phyloP scores from a whole-genome alignment of 1,139 yeast species.

The Nadsonia starkeyi-henricii region DNA sequence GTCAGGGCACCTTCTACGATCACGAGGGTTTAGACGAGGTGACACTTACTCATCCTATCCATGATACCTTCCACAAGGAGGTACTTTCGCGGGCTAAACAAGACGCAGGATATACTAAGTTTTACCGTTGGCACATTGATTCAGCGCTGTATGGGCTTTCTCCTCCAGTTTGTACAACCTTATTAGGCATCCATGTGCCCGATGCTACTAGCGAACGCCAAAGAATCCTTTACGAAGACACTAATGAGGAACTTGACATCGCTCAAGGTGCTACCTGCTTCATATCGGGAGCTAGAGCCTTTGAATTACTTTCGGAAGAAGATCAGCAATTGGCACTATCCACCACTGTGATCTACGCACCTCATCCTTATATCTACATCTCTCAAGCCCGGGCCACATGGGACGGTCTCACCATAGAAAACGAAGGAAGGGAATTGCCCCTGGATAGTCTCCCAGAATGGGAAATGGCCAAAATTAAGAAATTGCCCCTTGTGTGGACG shows the following conservation, averaged over 20 bases:
- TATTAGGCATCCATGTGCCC: slow-evolving; percentile 74
- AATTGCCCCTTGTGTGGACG: slow-evolving; percentile 79
- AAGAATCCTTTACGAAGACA: slow-evolving; percentile 51
- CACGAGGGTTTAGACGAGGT: slow-evolving; percentile 62
- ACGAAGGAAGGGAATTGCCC: slow-evolving; percentile 58
- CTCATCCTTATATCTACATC: slow-evolving; percentile 79
- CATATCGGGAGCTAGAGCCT: slow-evolving; percentile 68
- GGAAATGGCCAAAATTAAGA: slow-evolving; percentile 65
- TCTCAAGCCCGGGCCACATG: slow-evolving; percentile 68
- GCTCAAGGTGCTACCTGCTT: slow-evolving; percentile 83
- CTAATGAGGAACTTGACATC: slow-evolving; percentile 46
- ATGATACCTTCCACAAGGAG: slow-evolving; percentile 60
- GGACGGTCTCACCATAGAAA: slow-evolving; percentile 75
- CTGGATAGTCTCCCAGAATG: slow-evolving; percentile 62
- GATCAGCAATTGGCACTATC: slow-evolving; percentile 61
- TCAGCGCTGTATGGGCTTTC: slow-evolving; percentile 74
- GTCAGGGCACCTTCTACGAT: slow-evolving; percentile 56
- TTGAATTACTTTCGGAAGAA: slow-evolving; percentile 46
- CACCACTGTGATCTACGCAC: slow-evolving; percentile 75
- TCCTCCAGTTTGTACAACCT: slow-evolving; percentile 75
- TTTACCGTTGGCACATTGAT: slow-evolving; percentile 89
- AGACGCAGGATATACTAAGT: slow-evolving; percentile 52
- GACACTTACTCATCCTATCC: slow-evolving; percentile 67
- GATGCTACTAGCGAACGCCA: slow-evolving; percentile 22
- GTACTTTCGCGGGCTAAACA: slow-evolving; percentile 50